Evolutionary conservation across 2,329 filamentous ascomycete species (phyloP).

Genomic region (Fusarium anguioides): DNA sequence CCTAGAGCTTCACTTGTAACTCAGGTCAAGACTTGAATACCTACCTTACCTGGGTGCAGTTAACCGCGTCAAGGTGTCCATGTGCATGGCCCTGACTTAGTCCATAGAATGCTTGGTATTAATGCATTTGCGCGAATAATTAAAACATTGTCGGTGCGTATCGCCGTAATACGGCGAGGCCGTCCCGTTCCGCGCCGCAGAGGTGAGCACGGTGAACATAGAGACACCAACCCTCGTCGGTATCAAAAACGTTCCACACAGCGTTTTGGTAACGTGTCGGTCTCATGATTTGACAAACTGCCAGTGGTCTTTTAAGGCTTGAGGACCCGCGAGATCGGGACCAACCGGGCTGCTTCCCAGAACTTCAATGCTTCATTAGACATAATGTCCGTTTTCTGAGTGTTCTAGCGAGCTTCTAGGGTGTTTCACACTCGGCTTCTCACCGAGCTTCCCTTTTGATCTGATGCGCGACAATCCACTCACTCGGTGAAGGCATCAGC

Average conservation of each 20-base stretch:
- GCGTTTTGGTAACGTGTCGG: slow-evolving; percentile 34
- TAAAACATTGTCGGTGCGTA: neutral
- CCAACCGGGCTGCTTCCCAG: slow-evolving; percentile 38
- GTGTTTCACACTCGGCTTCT: slow-evolving; percentile 30
- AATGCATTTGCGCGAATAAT: slow-evolving; percentile 39
- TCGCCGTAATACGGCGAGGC: slow-evolving; percentile 32
- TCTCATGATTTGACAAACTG: slow-evolving; percentile 38
- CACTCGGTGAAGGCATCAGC: neutral
- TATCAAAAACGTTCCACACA: slow-evolving; percentile 38
- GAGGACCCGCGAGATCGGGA: slow-evolving; percentile 36
- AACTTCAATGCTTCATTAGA: neutral
- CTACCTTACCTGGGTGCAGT: no score
- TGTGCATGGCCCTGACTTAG: neutral
- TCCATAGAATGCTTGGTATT: neutral
- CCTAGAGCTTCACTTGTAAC: neutral
- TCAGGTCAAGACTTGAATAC: neutral
- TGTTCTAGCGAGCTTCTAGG: slow-evolving; percentile 33
- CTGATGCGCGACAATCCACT: neutral
- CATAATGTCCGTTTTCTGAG: neutral
- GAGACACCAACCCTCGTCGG: slow-evolving; percentile 2
- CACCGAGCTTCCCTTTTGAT: slow-evolving; percentile 19
- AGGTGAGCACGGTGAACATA: slow-evolving; percentile 37
- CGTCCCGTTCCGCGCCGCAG: slow-evolving; percentile 29
- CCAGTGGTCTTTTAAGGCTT: slow-evolving; percentile 13
- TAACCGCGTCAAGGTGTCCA: no score